These are phyloP conservation scores for Spizellomyces sp. DNA, from an alignment of 192 early-diverging fungal species.

Conservation along the genomic window DNA sequence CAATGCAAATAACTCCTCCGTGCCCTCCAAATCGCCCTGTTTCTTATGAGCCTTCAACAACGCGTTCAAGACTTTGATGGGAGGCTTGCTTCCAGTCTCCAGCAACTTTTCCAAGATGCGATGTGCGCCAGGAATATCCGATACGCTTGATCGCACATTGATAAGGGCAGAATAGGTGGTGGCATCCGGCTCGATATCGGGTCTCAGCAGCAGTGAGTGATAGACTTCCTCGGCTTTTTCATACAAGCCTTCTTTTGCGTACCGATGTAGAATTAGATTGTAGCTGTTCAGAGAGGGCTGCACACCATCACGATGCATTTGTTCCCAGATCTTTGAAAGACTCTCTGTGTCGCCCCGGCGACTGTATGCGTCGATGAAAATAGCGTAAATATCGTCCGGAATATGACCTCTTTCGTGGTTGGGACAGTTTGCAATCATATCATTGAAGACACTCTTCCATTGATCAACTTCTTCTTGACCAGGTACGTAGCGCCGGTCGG, in stretches of 20 bases:
- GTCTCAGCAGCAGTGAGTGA: neutral
- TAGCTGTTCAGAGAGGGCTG: constrained; percentile 5
- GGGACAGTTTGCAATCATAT: neutral
- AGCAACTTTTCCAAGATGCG: neutral
- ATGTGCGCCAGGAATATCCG: constrained; percentile 6
- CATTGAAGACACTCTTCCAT: neutral
- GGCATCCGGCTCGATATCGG: constrained; percentile 14
- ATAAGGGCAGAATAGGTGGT: constrained; percentile 20
- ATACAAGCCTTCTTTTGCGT: constrained; percentile 7
- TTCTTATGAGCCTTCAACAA: constrained; percentile 14
- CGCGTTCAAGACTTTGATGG: constrained; percentile 18
- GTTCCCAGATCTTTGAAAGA: constrained; percentile 9
- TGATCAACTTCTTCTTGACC: neutral
- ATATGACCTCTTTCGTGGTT: neutral
- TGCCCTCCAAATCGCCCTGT: constrained; percentile 5
- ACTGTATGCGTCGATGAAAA: constrained; percentile 1
- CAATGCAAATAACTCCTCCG: neutral
- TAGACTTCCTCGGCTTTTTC: constrained; percentile 13
- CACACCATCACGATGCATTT: constrained; percentile 7
- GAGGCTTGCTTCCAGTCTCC: neutral
- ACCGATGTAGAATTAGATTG: constrained; percentile 7
- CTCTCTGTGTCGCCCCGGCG: constrained; percentile 12
- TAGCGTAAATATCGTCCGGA: constrained; percentile 9
- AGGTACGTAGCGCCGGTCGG: neutral
- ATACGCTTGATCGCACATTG: constrained; percentile 11